Base-by-base conservation (phyloP, 129 eudicot genomes). In the Lactuca saligna region DNA sequence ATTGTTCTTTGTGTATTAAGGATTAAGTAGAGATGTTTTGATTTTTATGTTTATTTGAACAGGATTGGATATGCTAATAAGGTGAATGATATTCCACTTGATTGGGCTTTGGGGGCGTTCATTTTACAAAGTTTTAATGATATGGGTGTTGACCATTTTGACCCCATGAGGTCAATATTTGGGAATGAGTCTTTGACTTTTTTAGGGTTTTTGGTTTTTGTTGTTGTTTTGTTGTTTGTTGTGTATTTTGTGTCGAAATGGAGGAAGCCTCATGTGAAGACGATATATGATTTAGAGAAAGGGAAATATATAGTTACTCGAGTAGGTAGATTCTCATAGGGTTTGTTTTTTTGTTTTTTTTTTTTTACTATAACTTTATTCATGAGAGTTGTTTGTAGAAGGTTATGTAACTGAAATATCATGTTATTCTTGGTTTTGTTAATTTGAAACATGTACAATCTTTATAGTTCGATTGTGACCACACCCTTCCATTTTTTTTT, bases 41-140 rank as follows among this genome's bases (percentile, higher is more conserved):
- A 37, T 32, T 29, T 39, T 13, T 17, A 41, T 54, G 66, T 33
- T 32, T 44, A 29, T 25, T 64, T 67, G 59, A 64, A 65, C 96
- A 92, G 98, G 86, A 74, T 92, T 70, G 75, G 81, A 68, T 92
- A 75, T 57, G 88, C 91, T 42, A 92, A 78, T 81, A 85, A 92
- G 42, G 95, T 92, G 73, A 72, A 83, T 53, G 65, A 81, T 13
- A 81, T 86, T 73, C 98, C 98, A 37, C 95, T 92, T 42, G 98
- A 89, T 80, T 89, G 96, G 98, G 96, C 96, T 16, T 79, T 92
- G 67, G 98, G 98, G 63, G 98, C 95, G 69, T 86, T 89, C 82
- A 89, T 92, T 77, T 77, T 83, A 65, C 96, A 84, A 71, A 75
- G 60, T 65, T 66, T 82, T 65, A 75, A 72, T 25, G 81, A 72